These are phyloP conservation scores for Erythrophleum ivorense DNA, from an alignment of 331 rosid species.

Conservation along the genomic window DNA sequence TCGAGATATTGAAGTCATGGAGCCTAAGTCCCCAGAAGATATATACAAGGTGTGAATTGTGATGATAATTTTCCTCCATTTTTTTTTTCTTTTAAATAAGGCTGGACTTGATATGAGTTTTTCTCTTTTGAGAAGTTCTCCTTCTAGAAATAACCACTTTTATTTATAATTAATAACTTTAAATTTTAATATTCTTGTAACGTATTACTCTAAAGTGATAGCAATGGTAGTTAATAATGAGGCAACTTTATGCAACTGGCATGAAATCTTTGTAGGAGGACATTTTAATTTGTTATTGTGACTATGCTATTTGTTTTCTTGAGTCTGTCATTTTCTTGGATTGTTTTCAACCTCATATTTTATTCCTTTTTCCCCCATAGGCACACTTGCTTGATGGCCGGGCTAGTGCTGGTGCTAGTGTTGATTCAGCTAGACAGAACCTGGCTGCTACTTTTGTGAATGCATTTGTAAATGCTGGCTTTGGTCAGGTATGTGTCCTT, in stretches of 20 bases:
- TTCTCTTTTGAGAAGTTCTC: background rate
- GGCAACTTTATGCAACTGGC: conserved; percentile 20
- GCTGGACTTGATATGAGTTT: conserved; percentile 16
- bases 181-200: background rate
- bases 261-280: conserved; percentile 4
- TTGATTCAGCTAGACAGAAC: conserved; percentile 98
- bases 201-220: background rate
- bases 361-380: conserved; percentile 46
- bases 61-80: conserved; percentile 7
- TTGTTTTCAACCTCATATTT: conserved; percentile 9
- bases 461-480: conserved; percentile 99
- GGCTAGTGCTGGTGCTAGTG: conserved; percentile 99
- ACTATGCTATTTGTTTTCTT: conserved; percentile 17
- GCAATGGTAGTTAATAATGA: background rate
- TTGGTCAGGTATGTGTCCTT: conserved; percentile 82
- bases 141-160: background rate
- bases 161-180: background rate
- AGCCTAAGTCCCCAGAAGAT: conserved; percentile 97
- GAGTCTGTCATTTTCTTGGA: conserved; percentile 24
- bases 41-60: conserved; percentile 79
- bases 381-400: conserved; percentile 99
- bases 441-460: conserved; percentile 98
- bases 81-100: background rate
- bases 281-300: background rate
- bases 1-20: conserved; percentile 99